These are phyloP conservation scores for Aurinia saxatilis DNA, from an alignment of 345 rosid genomes.

Conservation along the genomic window DNA sequence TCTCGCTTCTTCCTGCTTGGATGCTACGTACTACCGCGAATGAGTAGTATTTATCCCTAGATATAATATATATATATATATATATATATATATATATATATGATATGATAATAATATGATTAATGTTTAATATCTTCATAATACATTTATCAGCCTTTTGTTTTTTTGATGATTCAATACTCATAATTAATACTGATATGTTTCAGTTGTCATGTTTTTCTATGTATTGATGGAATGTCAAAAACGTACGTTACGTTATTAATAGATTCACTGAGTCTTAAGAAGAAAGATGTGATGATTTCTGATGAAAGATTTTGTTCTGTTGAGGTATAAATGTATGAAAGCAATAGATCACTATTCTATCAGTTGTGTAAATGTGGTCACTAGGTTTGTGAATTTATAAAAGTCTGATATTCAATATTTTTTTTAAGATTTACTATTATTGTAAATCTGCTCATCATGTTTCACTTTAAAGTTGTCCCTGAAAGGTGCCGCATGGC, in stretches of 20 bases:
- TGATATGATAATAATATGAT: not conserved
- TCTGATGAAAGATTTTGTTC: slow-evolving; percentile 10
- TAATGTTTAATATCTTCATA: slow-evolving; percentile 13
- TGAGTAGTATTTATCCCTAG: not conserved
- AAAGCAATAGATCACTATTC: no score
- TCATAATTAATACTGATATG: not conserved
- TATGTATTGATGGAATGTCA: slow-evolving; percentile 5
- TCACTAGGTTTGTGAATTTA: not conserved
- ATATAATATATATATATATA: no score
- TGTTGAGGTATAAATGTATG: not conserved
- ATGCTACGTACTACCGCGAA: slow-evolving; percentile 23
- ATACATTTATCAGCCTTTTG: slow-evolving; percentile 11
- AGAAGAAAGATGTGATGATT: not conserved
- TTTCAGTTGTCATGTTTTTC: not conserved
- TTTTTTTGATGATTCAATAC: not conserved
- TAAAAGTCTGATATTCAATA: not conserved
- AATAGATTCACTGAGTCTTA: slow-evolving; percentile 7
- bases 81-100: not conserved
- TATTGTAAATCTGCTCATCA: slow-evolving; percentile 2
- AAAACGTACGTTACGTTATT: slow-evolving; percentile 8
- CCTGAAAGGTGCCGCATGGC: not conserved
- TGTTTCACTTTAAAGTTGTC: slow-evolving; percentile 9
- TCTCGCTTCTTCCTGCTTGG: slow-evolving; percentile 28
- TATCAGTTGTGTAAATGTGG: no score
- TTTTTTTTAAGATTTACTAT: not conserved